phyloP scores from a whole-genome alignment of 805 yeast species.

The Wickerhamiella lipophila region DNA sequence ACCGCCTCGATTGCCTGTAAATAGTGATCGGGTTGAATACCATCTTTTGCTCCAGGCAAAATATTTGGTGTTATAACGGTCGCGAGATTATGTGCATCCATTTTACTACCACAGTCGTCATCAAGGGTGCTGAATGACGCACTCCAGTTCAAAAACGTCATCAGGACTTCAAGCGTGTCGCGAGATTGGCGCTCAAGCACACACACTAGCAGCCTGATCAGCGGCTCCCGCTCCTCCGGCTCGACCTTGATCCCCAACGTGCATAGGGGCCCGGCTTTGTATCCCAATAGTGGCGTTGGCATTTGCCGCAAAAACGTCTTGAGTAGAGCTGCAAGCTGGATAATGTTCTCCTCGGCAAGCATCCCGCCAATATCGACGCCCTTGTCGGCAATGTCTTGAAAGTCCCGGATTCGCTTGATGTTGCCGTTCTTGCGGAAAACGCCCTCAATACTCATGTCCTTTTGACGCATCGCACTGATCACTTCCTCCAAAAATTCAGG shows the following conservation, averaged over 20 bases:
- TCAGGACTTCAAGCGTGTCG: conserved; percentile 72
- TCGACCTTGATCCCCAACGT: conserved; percentile 32
- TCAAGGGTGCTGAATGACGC: conserved; percentile 90
- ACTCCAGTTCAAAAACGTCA: conserved; percentile 85
- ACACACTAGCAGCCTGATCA: conserved; percentile 42
- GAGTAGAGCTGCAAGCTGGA: conserved; percentile 84
- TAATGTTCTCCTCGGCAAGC: conserved; percentile 63
- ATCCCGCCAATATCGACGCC: conserved; percentile 61
- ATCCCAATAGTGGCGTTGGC: conserved; percentile 82
- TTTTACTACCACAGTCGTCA: conserved; percentile 81
- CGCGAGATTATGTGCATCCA: conserved; percentile 91
- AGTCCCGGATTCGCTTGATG: conserved; percentile 62
- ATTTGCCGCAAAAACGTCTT: conserved; percentile 84
- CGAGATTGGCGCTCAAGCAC: conserved; percentile 72
- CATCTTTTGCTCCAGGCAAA: conserved; percentile 33
- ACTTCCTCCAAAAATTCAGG: conserved; percentile 84
- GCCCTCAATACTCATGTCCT: conserved; percentile 92
- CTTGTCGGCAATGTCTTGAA: conserved; percentile 60
- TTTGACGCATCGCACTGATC: conserved; percentile 67
- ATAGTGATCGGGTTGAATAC: conserved; percentile 33
- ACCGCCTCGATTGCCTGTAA: conserved; percentile 86
- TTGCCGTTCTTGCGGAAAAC: conserved; percentile 94
- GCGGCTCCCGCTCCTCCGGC: conserved; percentile 19
- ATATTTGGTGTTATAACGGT: conserved; percentile 93
- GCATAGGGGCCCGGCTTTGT: conserved; percentile 65